Conservation (phyloP, 129 eudicot genomes). For the Saposhnikovia divaricata region DNA sequence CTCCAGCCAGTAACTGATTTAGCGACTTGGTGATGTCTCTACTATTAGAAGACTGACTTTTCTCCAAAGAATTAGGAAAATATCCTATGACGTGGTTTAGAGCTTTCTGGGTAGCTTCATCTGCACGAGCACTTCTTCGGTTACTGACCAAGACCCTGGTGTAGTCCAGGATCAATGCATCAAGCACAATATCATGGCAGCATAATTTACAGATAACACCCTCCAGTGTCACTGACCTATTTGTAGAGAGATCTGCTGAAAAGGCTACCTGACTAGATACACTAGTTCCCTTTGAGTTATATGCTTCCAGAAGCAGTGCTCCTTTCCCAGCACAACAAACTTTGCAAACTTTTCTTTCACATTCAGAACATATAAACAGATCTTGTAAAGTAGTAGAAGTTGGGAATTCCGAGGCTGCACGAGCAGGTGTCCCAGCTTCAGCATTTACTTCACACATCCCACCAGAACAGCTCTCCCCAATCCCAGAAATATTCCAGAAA, state of each 20-base stretch:
- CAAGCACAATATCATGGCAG: slow-evolving; percentile 67
- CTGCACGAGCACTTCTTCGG: slow-evolving; percentile 60
- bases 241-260: slow-evolving; percentile 34
- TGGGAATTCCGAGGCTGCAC: slow-evolving; percentile 23
- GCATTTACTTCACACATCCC: slow-evolving; percentile 73
- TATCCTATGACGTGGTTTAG: slow-evolving; percentile 47
- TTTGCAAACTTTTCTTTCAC: slow-evolving; percentile 71
- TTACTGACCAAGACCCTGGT: slow-evolving; percentile 66
- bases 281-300: slow-evolving; percentile 30
- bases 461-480: slow-evolving; percentile 67
- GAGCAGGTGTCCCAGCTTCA: slow-evolving; percentile 29
- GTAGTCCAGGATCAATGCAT: slow-evolving; percentile 77
- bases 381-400: slow-evolving; percentile 27
- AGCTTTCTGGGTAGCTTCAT: slow-evolving; percentile 56
- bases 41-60: slow-evolving; percentile 23
- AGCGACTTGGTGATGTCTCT: slow-evolving; percentile 20
- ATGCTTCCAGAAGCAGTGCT: slow-evolving; percentile 57
- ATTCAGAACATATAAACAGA: slow-evolving; percentile 48
- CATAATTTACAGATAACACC: slow-evolving; percentile 76
- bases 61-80: slow-evolving; percentile 29
- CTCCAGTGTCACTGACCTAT: slow-evolving; percentile 43
- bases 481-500: slow-evolving; percentile 75
- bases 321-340: slow-evolving; percentile 94
- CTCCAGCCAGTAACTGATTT: slow-evolving; percentile 51
- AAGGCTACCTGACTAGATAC: slow-evolving; percentile 47